Evolutionary conservation across 202 grass and related monocot species (phyloP).

Genomic region (Carex sylvatica): DNA sequence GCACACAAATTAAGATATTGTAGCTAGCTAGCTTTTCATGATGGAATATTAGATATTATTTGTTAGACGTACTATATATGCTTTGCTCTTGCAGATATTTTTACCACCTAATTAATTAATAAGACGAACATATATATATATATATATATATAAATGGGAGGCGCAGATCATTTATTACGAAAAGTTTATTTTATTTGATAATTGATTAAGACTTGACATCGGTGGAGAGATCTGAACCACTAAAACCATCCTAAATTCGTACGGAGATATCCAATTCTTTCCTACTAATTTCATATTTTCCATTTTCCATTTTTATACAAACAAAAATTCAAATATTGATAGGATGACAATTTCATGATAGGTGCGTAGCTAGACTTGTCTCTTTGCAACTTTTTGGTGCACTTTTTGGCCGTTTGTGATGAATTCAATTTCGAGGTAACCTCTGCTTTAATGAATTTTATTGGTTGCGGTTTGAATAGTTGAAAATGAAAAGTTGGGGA

Average conservation of each 20-base stretch:
- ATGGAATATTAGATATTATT: too few species aligned
- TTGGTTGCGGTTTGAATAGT: not conserved
- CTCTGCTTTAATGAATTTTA: not conserved
- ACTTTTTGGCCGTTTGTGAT: conserved; percentile 30
- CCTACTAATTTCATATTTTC: not conserved
- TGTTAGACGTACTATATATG: too few species aligned
- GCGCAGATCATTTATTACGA: not conserved
- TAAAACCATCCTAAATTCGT: not conserved
- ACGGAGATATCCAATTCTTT: not conserved
- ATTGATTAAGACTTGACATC: conserved; percentile 1
- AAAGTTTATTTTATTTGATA: not conserved
- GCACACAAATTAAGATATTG: too few species aligned
- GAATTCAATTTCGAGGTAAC: conserved; percentile 9
- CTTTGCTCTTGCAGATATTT: too few species aligned
- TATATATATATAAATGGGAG: too few species aligned
- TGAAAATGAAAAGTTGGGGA: conserved; percentile 23
- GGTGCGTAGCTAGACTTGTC: not conserved
- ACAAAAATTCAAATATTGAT: not conserved
- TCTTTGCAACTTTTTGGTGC: conserved; percentile 19
- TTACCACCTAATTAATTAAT: too few species aligned
- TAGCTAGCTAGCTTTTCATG: too few species aligned
- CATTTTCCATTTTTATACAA: not conserved
- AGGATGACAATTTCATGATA: conserved; percentile 2
- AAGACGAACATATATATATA: too few species aligned
- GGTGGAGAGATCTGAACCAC: conserved; percentile 20